Percentiles rank a stretch among this genome's conserved stretches.
Evolutionary conservation across 306 rosid species (phyloP).

Genomic region (Mucuna pruriens): DNA sequence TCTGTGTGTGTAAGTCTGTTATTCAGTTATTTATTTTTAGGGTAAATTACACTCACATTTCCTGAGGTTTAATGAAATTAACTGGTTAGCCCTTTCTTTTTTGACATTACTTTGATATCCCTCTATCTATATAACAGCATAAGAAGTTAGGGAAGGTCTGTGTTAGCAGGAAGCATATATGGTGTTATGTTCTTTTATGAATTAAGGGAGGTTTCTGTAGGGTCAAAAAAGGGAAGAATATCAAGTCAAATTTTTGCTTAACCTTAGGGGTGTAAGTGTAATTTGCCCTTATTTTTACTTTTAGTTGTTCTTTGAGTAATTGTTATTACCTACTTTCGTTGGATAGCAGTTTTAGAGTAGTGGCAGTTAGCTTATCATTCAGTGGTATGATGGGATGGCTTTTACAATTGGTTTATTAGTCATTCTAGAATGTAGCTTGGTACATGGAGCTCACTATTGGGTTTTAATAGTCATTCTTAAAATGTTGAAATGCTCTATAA

Average conservation of each 20-base stretch:
- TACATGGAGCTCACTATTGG: not conserved
- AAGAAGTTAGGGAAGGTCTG: not conserved
- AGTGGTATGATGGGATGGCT: not conserved
- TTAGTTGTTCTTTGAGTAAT: conserved; percentile 12
- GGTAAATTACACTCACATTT: not conserved
- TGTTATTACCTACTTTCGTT: not conserved
- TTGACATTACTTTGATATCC: not conserved
- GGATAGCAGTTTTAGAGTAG: conserved; percentile 12
- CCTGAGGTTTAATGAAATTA: not conserved
- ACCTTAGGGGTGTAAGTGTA: not conserved
- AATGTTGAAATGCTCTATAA: conserved; percentile 5
- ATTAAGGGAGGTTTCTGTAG: not conserved
- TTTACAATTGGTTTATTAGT: conserved; percentile 10
- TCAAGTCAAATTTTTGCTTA: not conserved
- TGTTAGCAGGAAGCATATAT: not conserved
- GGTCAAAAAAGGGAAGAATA: not conserved
- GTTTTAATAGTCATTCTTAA: not conserved
- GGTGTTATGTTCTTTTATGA: not conserved
- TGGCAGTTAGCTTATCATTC: conserved; percentile 16
- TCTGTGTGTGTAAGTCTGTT: not conserved
- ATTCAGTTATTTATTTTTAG: conserved; percentile 1
- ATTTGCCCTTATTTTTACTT: not conserved
- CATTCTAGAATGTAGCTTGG: not conserved
- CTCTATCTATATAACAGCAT: not conserved
- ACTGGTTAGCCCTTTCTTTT: not conserved